These are phyloP conservation scores for Linum tenue DNA, from an alignment of 345 rosid species.

Conservation along the genomic window DNA sequence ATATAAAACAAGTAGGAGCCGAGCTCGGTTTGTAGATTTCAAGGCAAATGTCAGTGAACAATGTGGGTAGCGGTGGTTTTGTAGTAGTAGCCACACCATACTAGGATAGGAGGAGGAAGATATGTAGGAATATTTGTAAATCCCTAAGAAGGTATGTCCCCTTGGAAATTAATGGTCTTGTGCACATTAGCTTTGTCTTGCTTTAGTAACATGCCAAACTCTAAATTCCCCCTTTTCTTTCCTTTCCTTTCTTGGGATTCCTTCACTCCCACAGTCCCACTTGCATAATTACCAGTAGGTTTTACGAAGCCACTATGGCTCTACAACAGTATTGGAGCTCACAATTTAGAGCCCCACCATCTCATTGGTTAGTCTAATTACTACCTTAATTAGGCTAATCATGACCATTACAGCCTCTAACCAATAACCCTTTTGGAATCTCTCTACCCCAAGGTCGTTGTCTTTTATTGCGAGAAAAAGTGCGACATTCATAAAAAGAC, in stretches of 20 bases:
- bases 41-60: slow-evolving; percentile 34
- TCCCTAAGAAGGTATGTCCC: slow-evolving; percentile 30
- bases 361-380: slow-evolving; percentile 13
- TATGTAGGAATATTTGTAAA: slow-evolving; percentile 28
- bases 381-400: slow-evolving; percentile 19
- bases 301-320: slow-evolving; percentile 8
- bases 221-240: slow-evolving; percentile 22
- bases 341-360: slow-evolving; percentile 13
- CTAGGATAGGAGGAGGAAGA: slow-evolving; percentile 1
- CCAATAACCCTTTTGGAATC: slow-evolving; percentile 3
- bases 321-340: slow-evolving; percentile 1
- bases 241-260: slow-evolving; percentile 66
- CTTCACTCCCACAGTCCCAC: slow-evolving; percentile 36
- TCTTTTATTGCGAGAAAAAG: too few relatives aligned
- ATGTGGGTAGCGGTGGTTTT: slow-evolving; percentile 13
- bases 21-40: slow-evolving; percentile 22
- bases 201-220: slow-evolving; percentile 80
- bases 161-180: slow-evolving; percentile 33
- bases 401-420: slow-evolving; percentile 17
- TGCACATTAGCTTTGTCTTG: slow-evolving; percentile 34
- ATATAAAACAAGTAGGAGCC: slow-evolving; percentile 11
- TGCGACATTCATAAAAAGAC: too few relatives aligned
- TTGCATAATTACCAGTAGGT: slow-evolving; percentile 6
- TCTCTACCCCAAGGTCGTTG: too few relatives aligned
- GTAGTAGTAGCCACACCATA: neutral